Evolutionary conservation across 257 asterid species (phyloP).

Genomic region (Scutellaria baicalensis): DNA sequence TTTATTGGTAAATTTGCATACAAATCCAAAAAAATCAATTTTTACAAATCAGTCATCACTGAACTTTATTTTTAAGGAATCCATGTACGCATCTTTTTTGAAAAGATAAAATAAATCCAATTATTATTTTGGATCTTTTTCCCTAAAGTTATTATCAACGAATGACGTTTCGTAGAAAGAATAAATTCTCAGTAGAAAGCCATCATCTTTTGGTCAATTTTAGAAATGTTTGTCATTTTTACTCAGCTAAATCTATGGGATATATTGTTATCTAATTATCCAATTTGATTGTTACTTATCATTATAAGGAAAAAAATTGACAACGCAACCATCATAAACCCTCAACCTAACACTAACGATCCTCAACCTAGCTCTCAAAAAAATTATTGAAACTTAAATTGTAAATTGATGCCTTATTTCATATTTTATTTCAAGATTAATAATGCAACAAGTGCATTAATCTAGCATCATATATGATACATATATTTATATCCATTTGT

Average conservation of each 20-base stretch:
- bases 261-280: background rate
- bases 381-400: background rate
- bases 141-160: background rate
- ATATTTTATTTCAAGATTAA: background rate
- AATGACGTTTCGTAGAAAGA: slow-evolving; percentile 1
- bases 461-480: background rate
- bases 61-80: background rate
- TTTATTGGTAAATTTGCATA: background rate
- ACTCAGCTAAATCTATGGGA: slow-evolving; percentile 1
- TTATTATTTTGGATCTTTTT: background rate
- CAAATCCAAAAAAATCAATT: background rate
- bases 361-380: background rate
- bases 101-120: background rate
- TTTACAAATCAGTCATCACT: background rate
- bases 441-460: background rate
- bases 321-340: background rate
- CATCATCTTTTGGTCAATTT: background rate
- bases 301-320: slow-evolving; percentile 10
- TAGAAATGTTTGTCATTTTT: slow-evolving; percentile 1
- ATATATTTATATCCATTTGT: too few species aligned
- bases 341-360: slow-evolving; percentile 21
- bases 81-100: background rate
- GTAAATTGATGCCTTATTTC: background rate
- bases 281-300: background rate
- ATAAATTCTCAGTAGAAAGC: slow-evolving; percentile 6